These are phyloP conservation scores for Ramalina intermedia DNA, from an alignment of 495 filamentous ascomycete species.

Conservation along the genomic window DNA sequence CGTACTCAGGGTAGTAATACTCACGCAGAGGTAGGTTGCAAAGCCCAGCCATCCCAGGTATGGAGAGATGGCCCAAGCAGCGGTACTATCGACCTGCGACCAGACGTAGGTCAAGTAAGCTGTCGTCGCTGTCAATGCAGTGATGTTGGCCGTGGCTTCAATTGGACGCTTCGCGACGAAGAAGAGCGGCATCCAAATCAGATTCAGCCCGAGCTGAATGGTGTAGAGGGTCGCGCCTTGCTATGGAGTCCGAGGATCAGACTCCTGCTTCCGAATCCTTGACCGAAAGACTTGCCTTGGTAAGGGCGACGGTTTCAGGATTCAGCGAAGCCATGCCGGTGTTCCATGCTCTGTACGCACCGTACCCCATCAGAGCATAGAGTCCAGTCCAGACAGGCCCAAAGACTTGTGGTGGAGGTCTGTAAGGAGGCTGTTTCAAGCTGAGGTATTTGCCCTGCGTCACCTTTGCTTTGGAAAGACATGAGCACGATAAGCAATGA, in stretches of 20 bases:
- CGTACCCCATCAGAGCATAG: constrained; percentile 82
- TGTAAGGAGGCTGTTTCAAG: constrained; percentile 65
- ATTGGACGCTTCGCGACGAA: constrained; percentile 56
- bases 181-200: constrained; percentile 91
- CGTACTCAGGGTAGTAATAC: not conserved
- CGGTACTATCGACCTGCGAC: constrained; percentile 53
- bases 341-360: constrained; percentile 55
- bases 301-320: constrained; percentile 19
- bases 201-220: constrained; percentile 68
- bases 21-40: constrained; percentile 59
- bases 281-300: constrained; percentile 22
- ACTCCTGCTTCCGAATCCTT: not conserved
- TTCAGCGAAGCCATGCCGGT: constrained; percentile 40
- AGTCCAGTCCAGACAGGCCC: constrained; percentile 75
- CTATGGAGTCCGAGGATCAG: constrained; percentile 20
- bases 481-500: not conserved
- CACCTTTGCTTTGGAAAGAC: constrained; percentile 26
- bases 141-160: constrained; percentile 61
- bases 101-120: constrained; percentile 59
- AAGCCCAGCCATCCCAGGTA: constrained; percentile 75
- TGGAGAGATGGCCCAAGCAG: constrained; percentile 60
- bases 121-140: constrained; percentile 52
- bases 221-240: constrained; percentile 66
- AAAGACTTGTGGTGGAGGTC: constrained; percentile 68
- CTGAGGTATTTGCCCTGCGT: constrained; percentile 48